A percentile compares a stretch with the other conserved stretches of the same genome.
Conservation (phyloP, 257 asterid genomes). For the Striga asiatica region DNA sequence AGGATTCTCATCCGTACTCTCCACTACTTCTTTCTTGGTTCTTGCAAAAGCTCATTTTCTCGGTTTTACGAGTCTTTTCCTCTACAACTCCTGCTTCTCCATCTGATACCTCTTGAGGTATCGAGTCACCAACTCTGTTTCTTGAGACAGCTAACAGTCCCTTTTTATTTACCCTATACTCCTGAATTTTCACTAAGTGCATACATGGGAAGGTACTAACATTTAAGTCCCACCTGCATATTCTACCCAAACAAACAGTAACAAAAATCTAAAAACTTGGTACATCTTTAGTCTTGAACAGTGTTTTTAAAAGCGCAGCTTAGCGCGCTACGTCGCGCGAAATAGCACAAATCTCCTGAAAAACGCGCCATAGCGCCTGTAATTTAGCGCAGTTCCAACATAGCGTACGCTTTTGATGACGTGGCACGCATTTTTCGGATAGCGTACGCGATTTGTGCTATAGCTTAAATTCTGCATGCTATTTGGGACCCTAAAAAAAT, state of each 20-base stretch:
- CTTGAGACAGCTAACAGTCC: slow-evolving; percentile 41
- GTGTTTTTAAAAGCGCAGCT: no score
- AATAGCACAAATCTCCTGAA: no score
- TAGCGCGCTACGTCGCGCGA: no score
- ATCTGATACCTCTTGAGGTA: slow-evolving; percentile 31
- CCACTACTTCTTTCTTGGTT: slow-evolving; percentile 34
- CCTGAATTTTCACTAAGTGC: slow-evolving; percentile 37
- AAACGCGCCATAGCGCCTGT: no score
- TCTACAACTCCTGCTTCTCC: slow-evolving; percentile 36
- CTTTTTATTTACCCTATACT: slow-evolving; percentile 31
- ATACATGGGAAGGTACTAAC: slow-evolving; percentile 26
- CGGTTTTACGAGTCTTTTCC: slow-evolving; percentile 34
- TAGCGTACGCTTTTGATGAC: no score
- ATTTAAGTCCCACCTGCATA: slow-evolving; percentile 47
- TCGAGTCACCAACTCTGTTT: slow-evolving; percentile 25
- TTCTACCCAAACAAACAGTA: slow-evolving; percentile 21
- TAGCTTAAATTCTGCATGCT: no score
- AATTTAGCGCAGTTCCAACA: no score
- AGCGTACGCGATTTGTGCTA: no score
- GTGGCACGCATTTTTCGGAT: no score
- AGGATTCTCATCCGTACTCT: slow-evolving; percentile 28
- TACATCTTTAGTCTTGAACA: no score
- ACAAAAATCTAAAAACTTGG: background rate
- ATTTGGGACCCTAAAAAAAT: no score
- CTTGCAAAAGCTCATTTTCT: slow-evolving; percentile 41